Conservation (phyloP, 345 rosid species). For the Moricandia moricandioides region DNA sequence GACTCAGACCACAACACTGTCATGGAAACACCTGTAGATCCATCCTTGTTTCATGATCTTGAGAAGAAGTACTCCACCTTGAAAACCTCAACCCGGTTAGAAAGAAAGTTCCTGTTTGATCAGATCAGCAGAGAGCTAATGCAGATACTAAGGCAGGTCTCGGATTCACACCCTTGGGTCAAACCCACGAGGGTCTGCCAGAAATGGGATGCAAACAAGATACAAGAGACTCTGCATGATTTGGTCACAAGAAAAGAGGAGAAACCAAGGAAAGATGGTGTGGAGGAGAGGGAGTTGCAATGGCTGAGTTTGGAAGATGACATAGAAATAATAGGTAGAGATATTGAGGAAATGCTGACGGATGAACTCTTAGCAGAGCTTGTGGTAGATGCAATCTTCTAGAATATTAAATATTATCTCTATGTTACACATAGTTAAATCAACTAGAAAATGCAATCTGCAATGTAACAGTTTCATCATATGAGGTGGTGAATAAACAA, state of each 20-base stretch:
- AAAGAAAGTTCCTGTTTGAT: slow-evolving; percentile 70
- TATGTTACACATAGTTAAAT: not conserved
- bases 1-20: slow-evolving; percentile 43
- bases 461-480: slow-evolving; percentile 36
- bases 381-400: slow-evolving; percentile 32
- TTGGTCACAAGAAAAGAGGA: slow-evolving; percentile 41
- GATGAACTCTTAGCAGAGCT: slow-evolving; percentile 66
- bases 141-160: slow-evolving; percentile 46
- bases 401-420: slow-evolving; percentile 21
- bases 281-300: slow-evolving; percentile 41
- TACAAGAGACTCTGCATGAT: slow-evolving; percentile 44
- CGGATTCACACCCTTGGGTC: slow-evolving; percentile 63
- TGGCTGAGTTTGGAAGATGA: slow-evolving; percentile 64
- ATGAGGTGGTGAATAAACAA: slow-evolving; percentile 16
- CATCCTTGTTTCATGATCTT: slow-evolving; percentile 61
- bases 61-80: slow-evolving; percentile 57
- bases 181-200: slow-evolving; percentile 27
- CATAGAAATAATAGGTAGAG: slow-evolving; percentile 64
- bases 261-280: slow-evolving; percentile 40
- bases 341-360: slow-evolving; percentile 60
- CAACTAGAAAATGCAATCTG: slow-evolving; percentile 10
- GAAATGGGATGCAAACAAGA: slow-evolving; percentile 45
- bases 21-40: slow-evolving; percentile 55
- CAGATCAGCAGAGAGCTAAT: slow-evolving; percentile 54
- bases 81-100: slow-evolving; percentile 48